phyloP scores from a whole-genome alignment of 163 green algal genomes.

The Scenedesmus sp. region DNA sequence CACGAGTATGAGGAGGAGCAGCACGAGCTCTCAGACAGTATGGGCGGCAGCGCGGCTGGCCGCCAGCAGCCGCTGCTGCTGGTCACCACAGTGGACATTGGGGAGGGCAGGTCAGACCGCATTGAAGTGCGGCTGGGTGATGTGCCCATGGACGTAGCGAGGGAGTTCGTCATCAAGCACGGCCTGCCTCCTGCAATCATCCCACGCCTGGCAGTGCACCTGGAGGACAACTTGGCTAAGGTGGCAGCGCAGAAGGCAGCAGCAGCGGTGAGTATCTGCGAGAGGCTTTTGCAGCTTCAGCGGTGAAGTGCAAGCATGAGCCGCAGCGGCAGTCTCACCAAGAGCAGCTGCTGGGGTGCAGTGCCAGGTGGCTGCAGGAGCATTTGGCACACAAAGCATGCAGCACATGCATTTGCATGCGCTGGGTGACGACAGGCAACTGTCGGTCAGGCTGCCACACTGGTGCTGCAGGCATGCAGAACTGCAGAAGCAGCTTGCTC shows the following conservation, averaged over 20 bases:
- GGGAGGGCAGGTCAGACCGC: constrained; percentile 69
- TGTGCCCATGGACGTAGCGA: constrained; percentile 69
- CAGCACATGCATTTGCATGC: not conserved
- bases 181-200: constrained; percentile 75
- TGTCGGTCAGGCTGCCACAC: not conserved
- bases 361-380: not conserved
- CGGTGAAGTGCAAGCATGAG: not conserved
- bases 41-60: not conserved
- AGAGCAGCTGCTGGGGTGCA: not conserved
- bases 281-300: not conserved
- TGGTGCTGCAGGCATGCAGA: not conserved
- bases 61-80: constrained; percentile 64
- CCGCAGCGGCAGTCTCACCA: not conserved
- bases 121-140: constrained; percentile 82
- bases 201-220: constrained; percentile 75
- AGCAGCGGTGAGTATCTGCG: not conserved
- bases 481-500: not conserved
- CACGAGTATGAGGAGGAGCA: not conserved
- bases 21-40: not conserved
- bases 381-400: not conserved
- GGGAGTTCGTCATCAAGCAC: constrained; percentile 77
- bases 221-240: constrained; percentile 80
- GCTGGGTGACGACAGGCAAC: not conserved
- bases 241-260: constrained; percentile 48
- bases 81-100: constrained; percentile 91